Base-by-base conservation (phyloP, 352 stramenopile genomes). In the Phytopythium ostracodes region DNA sequence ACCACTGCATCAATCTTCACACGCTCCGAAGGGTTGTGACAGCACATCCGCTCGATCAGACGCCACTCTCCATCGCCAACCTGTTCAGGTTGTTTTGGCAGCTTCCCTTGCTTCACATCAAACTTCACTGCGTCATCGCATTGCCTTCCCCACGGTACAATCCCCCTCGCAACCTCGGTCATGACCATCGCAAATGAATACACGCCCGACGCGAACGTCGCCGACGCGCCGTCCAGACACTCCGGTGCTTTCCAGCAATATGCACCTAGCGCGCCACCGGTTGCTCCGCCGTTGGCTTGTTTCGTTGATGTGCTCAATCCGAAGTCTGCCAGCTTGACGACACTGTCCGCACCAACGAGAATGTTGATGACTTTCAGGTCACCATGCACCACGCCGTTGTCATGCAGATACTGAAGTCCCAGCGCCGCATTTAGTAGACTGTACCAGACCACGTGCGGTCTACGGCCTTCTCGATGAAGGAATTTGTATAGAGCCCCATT, bases 171-270 rank as follows among this genome's bases (percentile, higher is more conserved):
- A 7, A 70, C 62, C 63, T 79, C 68, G 8, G 77, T 68, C n/a
- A 71, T 71, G 27, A 66, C 73, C 73, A 82, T 82, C 10, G 63
- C 71, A 20, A 82, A 72, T 7, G 60, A 67, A 27, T 76, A 79
- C 8, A 82, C 64, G 43, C 77, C 76, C 25, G 71, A 77, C 33
- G 63, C 66, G 25, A 64, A 65, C 0, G 64, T 65, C 24, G 61
- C 11, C 0, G 33, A 20, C 50, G 59, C 36, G 0, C 64, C 71
- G 18, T 22, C 43, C 8, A 65, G 42, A 20, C 59, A 65, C 31
- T 65, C 53, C 1, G 64, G 64, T 1, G 52, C 63, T 25, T 69
- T 66, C 59, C 64, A 69, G 4, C 59, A 22, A 25, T 38, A 29
- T 8, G 59, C 58, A 10, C 58, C 64, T 7, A 35, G 7, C 4